These are phyloP conservation scores for Boletus patriciae DNA, from an alignment of 768 basidiomycete species.

Conservation along the genomic window DNA sequence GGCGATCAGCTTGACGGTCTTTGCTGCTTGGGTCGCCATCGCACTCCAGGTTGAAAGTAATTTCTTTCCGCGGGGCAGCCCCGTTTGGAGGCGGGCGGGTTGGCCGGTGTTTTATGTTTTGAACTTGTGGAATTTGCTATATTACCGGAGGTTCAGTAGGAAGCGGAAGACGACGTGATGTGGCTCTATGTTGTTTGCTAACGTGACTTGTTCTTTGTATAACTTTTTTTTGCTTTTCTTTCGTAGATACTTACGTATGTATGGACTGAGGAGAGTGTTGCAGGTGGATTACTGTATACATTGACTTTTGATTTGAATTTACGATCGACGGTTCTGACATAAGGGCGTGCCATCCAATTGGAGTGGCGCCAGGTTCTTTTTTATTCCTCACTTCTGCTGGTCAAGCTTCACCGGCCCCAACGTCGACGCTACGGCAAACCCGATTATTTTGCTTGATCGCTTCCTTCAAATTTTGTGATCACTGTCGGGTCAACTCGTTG, in stretches of 20 bases:
- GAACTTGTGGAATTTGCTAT: background rate
- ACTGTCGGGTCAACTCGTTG: too few species aligned
- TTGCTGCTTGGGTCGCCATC: conserved; percentile 56
- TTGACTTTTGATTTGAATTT: background rate
- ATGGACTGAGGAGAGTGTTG: background rate
- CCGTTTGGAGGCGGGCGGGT: conserved; percentile 17
- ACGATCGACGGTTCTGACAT: too few species aligned
- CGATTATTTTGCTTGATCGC: too few species aligned
- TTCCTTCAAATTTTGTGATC: too few species aligned
- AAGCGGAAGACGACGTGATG: conserved; percentile 14
- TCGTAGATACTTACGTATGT: background rate
- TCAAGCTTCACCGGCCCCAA: too few species aligned
- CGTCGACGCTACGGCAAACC: too few species aligned
- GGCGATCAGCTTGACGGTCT: conserved; percentile 47
- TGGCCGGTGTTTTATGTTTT: conserved; percentile 23
- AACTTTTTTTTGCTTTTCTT: background rate
- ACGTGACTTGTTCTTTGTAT: background rate
- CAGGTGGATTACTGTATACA: background rate
- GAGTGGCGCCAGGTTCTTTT: too few species aligned
- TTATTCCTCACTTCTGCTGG: too few species aligned
- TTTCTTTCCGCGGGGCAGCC: conserved; percentile 19
- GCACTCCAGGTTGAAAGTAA: conserved; percentile 44
- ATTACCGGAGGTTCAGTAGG: background rate
- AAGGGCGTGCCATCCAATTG: too few species aligned
- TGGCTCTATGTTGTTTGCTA: background rate